Percentiles rank a stretch among this genome's conserved stretches.
Conservation (phyloP, 176 grass and related monocot genomes). For the Stipa capillata region DNA sequence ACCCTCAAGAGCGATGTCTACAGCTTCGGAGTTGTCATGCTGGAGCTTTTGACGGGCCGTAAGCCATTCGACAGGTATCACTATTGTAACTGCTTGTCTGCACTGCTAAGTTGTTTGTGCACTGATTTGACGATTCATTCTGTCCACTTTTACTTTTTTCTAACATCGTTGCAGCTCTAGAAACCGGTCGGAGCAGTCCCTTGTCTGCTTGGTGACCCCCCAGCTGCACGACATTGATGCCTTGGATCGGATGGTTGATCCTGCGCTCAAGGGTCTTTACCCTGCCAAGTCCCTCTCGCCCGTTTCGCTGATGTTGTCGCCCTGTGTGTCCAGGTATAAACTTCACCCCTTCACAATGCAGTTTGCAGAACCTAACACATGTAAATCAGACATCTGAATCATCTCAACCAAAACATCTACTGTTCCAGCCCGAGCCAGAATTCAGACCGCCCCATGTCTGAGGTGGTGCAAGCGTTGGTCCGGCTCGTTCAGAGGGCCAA, state of each 20-base stretch:
- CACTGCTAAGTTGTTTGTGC: background rate
- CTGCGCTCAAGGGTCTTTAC: constrained; percentile 65
- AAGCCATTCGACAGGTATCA: constrained; percentile 80
- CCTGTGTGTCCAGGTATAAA: constrained; percentile 71
- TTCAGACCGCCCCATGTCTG: constrained; percentile 92
- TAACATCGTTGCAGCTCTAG: constrained; percentile 33
- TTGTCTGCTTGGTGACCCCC: constrained; percentile 71
- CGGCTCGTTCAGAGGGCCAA: constrained; percentile 83
- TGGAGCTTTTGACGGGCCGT: constrained; percentile 79
- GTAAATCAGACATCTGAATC: background rate
- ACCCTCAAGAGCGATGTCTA: constrained; percentile 93
- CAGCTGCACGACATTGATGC: constrained; percentile 88
- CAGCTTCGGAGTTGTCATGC: constrained; percentile 86
- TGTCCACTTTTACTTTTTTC: constrained; percentile 14
- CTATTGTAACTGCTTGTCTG: background rate
- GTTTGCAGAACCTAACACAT: background rate
- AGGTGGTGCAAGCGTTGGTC: constrained; percentile 79
- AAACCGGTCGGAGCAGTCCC: constrained; percentile 55
- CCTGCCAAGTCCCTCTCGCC: constrained; percentile 80
- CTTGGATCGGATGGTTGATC: constrained; percentile 77
- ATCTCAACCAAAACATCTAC: constrained; percentile 11
- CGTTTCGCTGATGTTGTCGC: constrained; percentile 73
- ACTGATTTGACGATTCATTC: background rate
- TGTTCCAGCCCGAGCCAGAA: constrained; percentile 70
- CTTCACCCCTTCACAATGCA: background rate